Base-by-base conservation (phyloP, 2,329 filamentous ascomycete species). In the Colletotrichum cereale region DNA sequence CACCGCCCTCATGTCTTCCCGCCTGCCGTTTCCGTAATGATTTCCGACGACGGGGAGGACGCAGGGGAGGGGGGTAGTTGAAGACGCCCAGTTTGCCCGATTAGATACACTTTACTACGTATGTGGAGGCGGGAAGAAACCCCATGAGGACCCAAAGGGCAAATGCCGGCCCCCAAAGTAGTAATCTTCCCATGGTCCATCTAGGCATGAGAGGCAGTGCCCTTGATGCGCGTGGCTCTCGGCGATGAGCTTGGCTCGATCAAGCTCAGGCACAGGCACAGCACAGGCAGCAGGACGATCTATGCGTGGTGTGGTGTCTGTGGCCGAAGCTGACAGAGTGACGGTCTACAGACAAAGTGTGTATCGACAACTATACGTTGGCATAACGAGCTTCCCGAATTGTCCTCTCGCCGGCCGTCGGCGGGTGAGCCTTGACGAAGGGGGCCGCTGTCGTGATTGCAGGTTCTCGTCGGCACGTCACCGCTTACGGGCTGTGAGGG, bases 1-100 rank as follows among this genome's bases (percentile, higher is more conserved):
- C 66, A 65, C 66, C 50, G 44, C 65, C 52, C 44, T 44, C 24
- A 47, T 26, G 29, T 34, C 34, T 58, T 68, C 65, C 36, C 64
- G 68, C 68, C 68, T 71, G 58, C 68, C 68, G 26, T 53, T 62
- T 71, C 50, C 34, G 58, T 68, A 29, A 5, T 40, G 64, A 71
- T 60, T 18, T 34, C 68, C 68, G 68, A 71, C 24, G 38, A n/a
- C 40, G 7, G 29, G 26, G 24, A 47, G 53, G 62, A 11, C 6
- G 48, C 48, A 52, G 24, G 26, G 48, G 48, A 16, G 47, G 8
- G 0, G 8, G 24, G 48, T n/a, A n/a, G 48, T 8, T 24, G 10
- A 16, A 16, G n/a, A 26, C 2, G 44, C 11, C 21, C 11, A 14
- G 29, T 40, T n/a, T 42, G 40, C 40, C 42, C 21, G 42, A 24